phyloP scores from a whole-genome alignment of 140 eudicot species.

The Stevia rebaudiana region DNA sequence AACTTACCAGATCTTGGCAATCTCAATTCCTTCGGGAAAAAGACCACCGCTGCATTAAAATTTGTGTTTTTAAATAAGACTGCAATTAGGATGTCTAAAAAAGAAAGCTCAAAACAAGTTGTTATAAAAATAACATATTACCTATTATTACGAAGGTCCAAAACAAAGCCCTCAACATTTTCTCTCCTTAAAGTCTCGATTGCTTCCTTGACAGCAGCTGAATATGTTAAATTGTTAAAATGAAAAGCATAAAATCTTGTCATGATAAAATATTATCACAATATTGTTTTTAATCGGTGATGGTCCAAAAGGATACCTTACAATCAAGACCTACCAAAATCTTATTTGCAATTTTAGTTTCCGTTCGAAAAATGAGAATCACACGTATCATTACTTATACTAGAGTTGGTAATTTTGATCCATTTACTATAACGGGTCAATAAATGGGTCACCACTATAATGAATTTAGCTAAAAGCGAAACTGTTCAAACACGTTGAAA shows the following conservation, averaged over 20 bases:
- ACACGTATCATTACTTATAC: neutral
- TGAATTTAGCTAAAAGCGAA: neutral
- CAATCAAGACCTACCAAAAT: neutral
- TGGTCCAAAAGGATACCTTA: neutral
- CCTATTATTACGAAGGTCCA: constrained; percentile 99
- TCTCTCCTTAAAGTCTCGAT: constrained; percentile 68
- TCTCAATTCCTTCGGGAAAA: constrained; percentile 96
- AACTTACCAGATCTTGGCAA: constrained; percentile 88
- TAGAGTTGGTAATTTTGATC: neutral
- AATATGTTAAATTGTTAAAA: constrained; percentile 18
- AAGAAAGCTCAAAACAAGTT: neutral
- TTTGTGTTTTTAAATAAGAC: constrained; percentile 15
- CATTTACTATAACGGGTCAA: neutral
- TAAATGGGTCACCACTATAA: neutral
- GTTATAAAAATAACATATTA: constrained; percentile 14
- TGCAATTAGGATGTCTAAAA: neutral
- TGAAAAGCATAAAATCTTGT: constrained; percentile 14
- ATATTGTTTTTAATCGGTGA: neutral
- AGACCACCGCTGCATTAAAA: constrained; percentile 86
- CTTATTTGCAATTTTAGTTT: neutral
- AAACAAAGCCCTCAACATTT: constrained; percentile 71
- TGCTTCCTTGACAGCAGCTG: constrained; percentile 94
- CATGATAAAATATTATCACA: neutral
- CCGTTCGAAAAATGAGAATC: neutral
- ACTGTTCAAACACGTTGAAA: neutral